Base-by-base conservation (phyloP, 2,329 filamentous ascomycete genomes). In the Onygenales sp. region DNA sequence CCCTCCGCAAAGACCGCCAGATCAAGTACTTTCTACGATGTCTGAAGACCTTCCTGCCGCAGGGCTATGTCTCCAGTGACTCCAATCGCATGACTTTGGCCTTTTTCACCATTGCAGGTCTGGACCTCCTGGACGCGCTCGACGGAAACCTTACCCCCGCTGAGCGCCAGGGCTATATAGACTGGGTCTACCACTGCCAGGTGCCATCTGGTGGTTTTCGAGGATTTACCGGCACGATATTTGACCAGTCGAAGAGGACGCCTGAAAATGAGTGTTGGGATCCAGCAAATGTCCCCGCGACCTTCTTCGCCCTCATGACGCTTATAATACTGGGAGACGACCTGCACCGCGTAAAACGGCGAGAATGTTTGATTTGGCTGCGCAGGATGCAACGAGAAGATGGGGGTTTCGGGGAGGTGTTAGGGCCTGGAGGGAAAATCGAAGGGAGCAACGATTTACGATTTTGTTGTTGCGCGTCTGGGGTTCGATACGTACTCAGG, bases 11-110 rank as follows among this genome's bases (percentile, higher is more conserved):
- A 54, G 75, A 80, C 47, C 80, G 78, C 54, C 93, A 98, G 69
- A 76, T 93, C 66, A 89, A 86, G 66, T 98, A 96, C 79, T 98
- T 91, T 85, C 82, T 90, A 60, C 85, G 91, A 66, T 96, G 92
- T 68, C 80, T 93, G 59, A 86, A 86, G 67, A 86, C 85, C 27
- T 80, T 86, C 57, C 83, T 98, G 6, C 93, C 93, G 0, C 79
- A 84, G 45, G 78, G 82, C 58, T 98, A 97, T 75, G 94, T 88
- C 13, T 79, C 84, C 67, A 93, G 87, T 68, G 93, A 98, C 73
- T 89, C 89, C 61, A 92, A 86, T 63, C 90, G 93, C 63, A 86
- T 97, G 75, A 87, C 86, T 5, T 82, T 97, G 52, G 90, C 84
- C 60, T 95, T 86, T 75, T 95, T 98, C 75, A 91, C 86, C 60